Percentiles rank a stretch among this genome's conserved stretches.
phyloP scores from a whole-genome alignment of 2,329 filamentous ascomycete genomes.

The Beauveria caledonica region DNA sequence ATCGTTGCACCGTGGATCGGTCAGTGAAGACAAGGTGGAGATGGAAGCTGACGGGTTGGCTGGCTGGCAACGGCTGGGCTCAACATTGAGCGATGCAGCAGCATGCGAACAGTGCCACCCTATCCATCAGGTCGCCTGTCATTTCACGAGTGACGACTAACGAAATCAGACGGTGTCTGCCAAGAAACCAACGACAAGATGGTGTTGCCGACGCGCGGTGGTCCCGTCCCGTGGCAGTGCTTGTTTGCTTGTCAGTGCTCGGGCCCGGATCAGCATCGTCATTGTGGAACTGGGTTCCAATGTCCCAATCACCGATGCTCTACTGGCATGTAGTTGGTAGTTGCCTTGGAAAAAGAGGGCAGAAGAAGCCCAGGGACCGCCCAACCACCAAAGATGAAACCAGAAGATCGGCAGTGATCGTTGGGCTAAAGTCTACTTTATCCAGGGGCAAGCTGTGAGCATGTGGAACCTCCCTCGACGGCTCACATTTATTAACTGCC shows the following conservation, averaged over 20 bases:
- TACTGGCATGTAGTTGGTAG: background rate
- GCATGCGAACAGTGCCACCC: no score
- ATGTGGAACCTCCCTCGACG: background rate
- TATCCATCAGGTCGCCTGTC: no score
- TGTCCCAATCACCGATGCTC: background rate
- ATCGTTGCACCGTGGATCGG: no score
- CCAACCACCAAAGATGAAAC: slow-evolving; percentile 8
- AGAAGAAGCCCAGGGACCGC: background rate
- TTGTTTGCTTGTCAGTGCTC: slow-evolving; percentile 4
- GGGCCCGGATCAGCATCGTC: background rate
- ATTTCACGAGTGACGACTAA: no score
- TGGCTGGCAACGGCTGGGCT: no score
- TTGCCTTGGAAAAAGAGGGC: slow-evolving; percentile 1
- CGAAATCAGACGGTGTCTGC: no score
- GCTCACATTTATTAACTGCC: background rate
- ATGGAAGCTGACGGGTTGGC: no score
- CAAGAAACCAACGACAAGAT: no score
- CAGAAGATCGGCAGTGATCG: slow-evolving; percentile 10
- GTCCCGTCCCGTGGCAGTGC: background rate
- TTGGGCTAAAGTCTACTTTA: background rate
- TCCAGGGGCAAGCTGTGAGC: background rate
- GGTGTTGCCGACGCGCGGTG: background rate
- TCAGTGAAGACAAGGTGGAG: no score
- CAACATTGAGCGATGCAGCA: no score
- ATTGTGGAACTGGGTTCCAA: slow-evolving; percentile 1